These are phyloP conservation scores for Solioccasus polychromus DNA, from an alignment of 768 basidiomycete species.

Conservation along the genomic window DNA sequence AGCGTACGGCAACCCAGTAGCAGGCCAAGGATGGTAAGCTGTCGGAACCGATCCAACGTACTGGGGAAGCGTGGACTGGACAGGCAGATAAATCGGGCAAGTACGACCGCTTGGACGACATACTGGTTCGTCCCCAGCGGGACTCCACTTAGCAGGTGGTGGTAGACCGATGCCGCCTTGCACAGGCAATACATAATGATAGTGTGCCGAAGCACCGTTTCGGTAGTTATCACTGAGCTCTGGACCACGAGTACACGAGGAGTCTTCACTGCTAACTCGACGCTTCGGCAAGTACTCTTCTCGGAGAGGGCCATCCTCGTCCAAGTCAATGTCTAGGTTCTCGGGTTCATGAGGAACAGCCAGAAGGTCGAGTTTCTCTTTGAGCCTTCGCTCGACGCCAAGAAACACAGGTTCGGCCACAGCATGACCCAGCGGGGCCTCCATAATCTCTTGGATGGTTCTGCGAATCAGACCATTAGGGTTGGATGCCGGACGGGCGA, in stretches of 20 bases:
- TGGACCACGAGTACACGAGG: background rate
- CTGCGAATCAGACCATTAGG: conserved; percentile 68
- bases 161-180: conserved; percentile 44
- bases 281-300: conserved; percentile 80
- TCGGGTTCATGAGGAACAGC: conserved; percentile 40
- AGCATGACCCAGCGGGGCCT: conserved; percentile 39
- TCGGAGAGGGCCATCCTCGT: conserved; percentile 78
- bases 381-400: conserved; percentile 63
- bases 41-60: conserved; percentile 32
- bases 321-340: conserved; percentile 70
- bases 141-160: conserved; percentile 80
- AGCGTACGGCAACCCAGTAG: conserved; percentile 11
- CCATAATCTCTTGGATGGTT: conserved; percentile 66
- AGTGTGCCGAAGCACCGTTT: background rate
- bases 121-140: conserved; percentile 75
- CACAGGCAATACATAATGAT: conserved; percentile 7
- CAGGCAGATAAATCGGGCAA: conserved; percentile 62
- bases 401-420: conserved; percentile 62
- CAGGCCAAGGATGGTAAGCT: conserved; percentile 30
- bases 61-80: conserved; percentile 48
- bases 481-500: conserved; percentile 71
- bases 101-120: conserved; percentile 49
- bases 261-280: conserved; percentile 34
- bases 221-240: conserved; percentile 3
- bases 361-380: conserved; percentile 48